Base-by-base conservation (phyloP, 2,329 filamentous ascomycete species). In the Sporothrix inflata region DNA sequence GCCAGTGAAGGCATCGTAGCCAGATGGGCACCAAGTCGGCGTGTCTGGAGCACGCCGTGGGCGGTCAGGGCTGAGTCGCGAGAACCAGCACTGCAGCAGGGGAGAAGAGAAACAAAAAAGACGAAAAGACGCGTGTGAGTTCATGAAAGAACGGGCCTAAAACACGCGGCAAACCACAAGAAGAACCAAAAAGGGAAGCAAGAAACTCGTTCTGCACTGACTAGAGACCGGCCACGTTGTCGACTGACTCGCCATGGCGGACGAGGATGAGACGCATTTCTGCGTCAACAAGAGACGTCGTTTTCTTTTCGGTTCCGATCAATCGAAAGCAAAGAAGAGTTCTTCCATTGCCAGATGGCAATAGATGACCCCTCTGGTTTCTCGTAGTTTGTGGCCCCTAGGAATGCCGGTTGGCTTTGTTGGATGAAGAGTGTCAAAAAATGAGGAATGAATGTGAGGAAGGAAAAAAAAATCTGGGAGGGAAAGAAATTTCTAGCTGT, bases 201-300 rank as follows among this genome's bases (percentile, higher is more conserved):
- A 34, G 77, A 75, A 71, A 73, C 85, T 51, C 14, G 27, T 66
- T 30, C 5, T 63, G 65, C 47, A 76, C 75, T 75, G 69, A 93
- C 91, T 92, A 94, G 73, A 93, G 82, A 71, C 90, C 88, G 53
- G 91, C 91, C 73, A 96, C 91, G 80, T 97, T 97, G 82, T 97
- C 92, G 75, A 97, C 92, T 19, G 93, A 95, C 83, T 97, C 94
- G 78, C 91, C 94, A 85, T 97, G 94, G 72, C 94, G 90, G 77
- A 97, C 89, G 77, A 97, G 86, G 77, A 94, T 89, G 71, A 97
- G 80, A 78, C 85, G 86, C 87, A 91, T 88, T 68, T 73, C 71
- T 68, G 72, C 72, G 12, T 40, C 12, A 24, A 12, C 49, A 45
- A 40, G 12, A 19, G 12, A n/a, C 42, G 45, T 53, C 45, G 45